phyloP scores from a whole-genome alignment of 1,284 basidiomycete genomes.

The Leccinum olivaceoglutinosum region DNA sequence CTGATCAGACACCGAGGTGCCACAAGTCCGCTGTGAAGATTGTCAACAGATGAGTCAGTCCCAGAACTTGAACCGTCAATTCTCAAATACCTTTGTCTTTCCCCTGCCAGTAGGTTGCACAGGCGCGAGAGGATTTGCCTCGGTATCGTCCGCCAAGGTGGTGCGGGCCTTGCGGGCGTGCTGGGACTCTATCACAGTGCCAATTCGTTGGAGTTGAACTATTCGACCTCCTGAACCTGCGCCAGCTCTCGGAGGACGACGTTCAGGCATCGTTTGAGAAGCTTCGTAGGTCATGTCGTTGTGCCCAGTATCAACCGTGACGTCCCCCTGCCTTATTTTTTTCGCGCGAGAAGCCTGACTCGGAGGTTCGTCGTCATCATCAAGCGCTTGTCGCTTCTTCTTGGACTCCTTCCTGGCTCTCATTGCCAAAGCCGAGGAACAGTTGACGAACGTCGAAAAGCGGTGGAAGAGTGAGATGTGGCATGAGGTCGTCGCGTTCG shows the following conservation, averaged over 20 bases:
- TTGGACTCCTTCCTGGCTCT: neutral
- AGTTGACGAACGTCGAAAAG: too few species aligned
- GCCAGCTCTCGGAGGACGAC: neutral
- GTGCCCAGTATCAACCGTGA: neutral
- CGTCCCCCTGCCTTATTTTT: neutral
- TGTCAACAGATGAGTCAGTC: neutral
- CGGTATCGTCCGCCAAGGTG: neutral
- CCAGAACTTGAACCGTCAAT: neutral
- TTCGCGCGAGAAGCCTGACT: neutral
- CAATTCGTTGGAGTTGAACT: neutral
- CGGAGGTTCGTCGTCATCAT: neutral
- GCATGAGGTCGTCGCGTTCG: too few species aligned
- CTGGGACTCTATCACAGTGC: neutral
- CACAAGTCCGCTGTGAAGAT: neutral
- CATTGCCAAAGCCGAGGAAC: neutral
- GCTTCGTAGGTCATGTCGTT: neutral
- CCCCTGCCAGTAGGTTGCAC: neutral
- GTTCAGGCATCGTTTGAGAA: neutral
- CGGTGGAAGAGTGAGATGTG: too few species aligned
- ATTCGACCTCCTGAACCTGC: neutral
- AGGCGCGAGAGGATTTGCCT: neutral
- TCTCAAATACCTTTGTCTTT: neutral
- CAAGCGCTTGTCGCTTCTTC: neutral
- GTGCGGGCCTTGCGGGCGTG: neutral
- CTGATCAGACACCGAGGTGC: neutral